A percentile compares a stretch with the other conserved stretches of the same genome.
These are phyloP conservation scores for Globisporangium polare DNA, from an alignment of 352 stramenopile species.

Conservation along the genomic window DNA sequence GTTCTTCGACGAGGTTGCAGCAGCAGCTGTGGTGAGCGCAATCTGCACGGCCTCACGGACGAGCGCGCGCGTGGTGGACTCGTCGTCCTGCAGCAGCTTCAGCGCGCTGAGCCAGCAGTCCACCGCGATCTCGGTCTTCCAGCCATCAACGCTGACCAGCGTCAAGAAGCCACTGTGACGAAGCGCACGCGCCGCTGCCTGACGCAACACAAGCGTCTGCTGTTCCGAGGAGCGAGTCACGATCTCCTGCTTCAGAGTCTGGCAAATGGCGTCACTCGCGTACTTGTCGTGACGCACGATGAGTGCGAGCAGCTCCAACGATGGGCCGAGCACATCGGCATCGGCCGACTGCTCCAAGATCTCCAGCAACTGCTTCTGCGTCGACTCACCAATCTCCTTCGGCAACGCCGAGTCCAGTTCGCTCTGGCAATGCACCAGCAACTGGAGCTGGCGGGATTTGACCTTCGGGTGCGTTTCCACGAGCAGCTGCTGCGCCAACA, in stretches of 20 bases:
- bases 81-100: conserved; percentile 68
- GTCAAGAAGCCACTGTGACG: conserved; percentile 41
- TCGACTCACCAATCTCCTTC: conserved; percentile 12
- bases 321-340: conserved; percentile 43
- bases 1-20: conserved; percentile 4
- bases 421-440: conserved; percentile 41
- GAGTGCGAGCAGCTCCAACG: conserved; percentile 57
- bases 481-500: conserved; percentile 45
- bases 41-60: conserved; percentile 31
- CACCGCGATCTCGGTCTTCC: conserved; percentile 27
- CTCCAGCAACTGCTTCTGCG: conserved; percentile 20
- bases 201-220: conserved; percentile 57
- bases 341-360: conserved; percentile 44
- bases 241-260: conserved; percentile 39
- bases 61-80: conserved; percentile 30
- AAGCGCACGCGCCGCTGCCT: conserved; percentile 50
- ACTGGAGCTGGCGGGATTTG: conserved; percentile 42
- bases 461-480: conserved; percentile 70
- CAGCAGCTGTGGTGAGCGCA: conserved; percentile 17
- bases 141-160: conserved; percentile 4
- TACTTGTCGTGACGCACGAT: conserved; percentile 21
- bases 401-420: conserved; percentile 13
- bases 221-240: conserved; percentile 36
- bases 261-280: background rate
- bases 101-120: conserved; percentile 57